Base-by-base conservation (phyloP, 2,329 filamentous ascomycete species). In the Pseudogymnoascus sp. region DNA sequence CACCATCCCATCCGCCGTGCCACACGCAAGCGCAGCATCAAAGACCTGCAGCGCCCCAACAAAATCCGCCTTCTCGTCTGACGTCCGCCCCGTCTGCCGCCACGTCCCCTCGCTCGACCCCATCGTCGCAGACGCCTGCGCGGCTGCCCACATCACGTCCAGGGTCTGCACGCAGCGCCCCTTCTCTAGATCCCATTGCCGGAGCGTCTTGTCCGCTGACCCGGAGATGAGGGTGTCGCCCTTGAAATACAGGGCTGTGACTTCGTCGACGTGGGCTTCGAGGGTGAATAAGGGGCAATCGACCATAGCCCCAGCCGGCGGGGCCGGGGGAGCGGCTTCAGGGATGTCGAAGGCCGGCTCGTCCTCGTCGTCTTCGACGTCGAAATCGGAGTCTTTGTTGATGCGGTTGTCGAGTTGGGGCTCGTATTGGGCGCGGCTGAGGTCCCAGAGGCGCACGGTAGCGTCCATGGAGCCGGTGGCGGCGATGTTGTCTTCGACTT, bases 151-250 rank as follows among this genome's bases (percentile, higher is more conserved):
- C 74, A 99, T 89, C 6, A 99, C 93, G 76, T 99, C 95, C 59
- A 99, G 81, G 2, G 95, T 99, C 77, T 99, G 95, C 62, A 99
- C 90, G 75, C 95, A 98, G 59, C 95, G 89, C n/a, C 95, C 95
- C 74, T 93, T 97, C 71, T 93, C 90, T 60, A 99, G 82, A 79
- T 99, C 95, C 95, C 95, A 99, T 75, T 99, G 95, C 50, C 95
- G 88, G 62, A 99, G 81, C 1, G 95, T 99, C 81, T 99, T 99
- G 78, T 99, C 95, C 0, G 95, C 89, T 6, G 93, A 98, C 11
- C 95, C 95, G 1, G 95, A 99, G 33, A 99, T 92, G 14, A 99
- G 83, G 0, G 91, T 92, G 68, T 96, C 88, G 62, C 90, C 90
- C 65, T 87, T 84, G 78, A 99, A 96, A 76, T 98, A 89, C 24